Evolutionary conservation across 106 monocot genomes (phyloP).

Genomic region (Amphibolis antarctica): DNA sequence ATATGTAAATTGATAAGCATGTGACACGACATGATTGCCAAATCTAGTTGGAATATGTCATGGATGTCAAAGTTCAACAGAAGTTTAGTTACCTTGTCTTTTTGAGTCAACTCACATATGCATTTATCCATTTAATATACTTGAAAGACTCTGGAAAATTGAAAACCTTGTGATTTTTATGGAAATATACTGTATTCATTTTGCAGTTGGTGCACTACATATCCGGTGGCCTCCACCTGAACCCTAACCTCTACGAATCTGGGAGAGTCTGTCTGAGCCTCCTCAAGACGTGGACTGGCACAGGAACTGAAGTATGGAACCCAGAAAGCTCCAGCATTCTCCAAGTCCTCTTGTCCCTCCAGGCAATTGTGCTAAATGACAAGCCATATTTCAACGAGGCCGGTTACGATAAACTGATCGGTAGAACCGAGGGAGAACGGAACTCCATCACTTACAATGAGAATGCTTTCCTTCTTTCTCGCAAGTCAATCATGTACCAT

Average conservation of each 20-base stretch:
- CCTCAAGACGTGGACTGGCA: slow-evolving; percentile 28
- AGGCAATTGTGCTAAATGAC: slow-evolving; percentile 31
- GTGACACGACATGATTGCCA: too few relatives aligned
- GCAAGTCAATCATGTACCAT: slow-evolving; percentile 28
- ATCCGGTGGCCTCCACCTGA: slow-evolving; percentile 30
- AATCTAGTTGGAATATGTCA: too few relatives aligned
- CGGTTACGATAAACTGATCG: slow-evolving; percentile 9
- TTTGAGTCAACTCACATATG: neutral
- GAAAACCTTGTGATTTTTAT: neutral
- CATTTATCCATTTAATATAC: neutral
- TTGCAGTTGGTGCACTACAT: slow-evolving; percentile 28
- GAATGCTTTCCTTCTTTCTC: slow-evolving; percentile 14
- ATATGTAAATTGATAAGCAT: too few relatives aligned
- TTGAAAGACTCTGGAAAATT: neutral
- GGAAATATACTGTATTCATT: slow-evolving; percentile 2
- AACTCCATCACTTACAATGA: slow-evolving; percentile 18
- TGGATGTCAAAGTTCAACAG: too few relatives aligned
- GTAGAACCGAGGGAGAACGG: slow-evolving; percentile 6
- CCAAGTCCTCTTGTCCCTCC: slow-evolving; percentile 34
- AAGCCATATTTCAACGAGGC: slow-evolving; percentile 44
- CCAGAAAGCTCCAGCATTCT: slow-evolving; percentile 29
- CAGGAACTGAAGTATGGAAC: slow-evolving; percentile 28
- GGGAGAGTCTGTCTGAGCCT: slow-evolving; percentile 43
- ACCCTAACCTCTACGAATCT: slow-evolving; percentile 29
- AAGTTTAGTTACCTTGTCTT: too few relatives aligned